Percentiles rank a stretch among this genome's conserved stretches.
Conservation (phyloP, 2,329 filamentous ascomycete genomes). For the Nemania serpens region DNA sequence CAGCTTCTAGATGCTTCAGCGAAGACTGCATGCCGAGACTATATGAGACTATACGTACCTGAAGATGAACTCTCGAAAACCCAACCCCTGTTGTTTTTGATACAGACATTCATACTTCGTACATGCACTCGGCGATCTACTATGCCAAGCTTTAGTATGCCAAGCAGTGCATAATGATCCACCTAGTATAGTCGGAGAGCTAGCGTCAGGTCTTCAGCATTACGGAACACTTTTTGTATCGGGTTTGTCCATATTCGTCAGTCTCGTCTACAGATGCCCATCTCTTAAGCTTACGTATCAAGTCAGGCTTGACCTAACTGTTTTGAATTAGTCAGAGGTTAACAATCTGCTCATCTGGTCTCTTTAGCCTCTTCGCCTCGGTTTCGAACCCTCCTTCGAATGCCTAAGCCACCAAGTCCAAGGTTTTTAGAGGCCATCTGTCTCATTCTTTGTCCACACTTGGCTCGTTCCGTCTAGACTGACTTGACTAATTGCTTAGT, state of each 20-base stretch:
- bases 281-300: constrained; percentile 2
- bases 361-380: background rate
- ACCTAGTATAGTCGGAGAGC: constrained; percentile 7
- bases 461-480: background rate
- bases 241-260: constrained; percentile 36
- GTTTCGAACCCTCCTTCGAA: constrained; percentile 18
- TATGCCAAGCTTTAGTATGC: background rate
- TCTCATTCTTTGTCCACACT: too few relatives aligned
- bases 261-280: constrained; percentile 25
- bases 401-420: constrained; percentile 7
- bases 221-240: constrained; percentile 44
- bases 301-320: constrained; percentile 8
- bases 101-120: background rate
- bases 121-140: constrained; percentile 1
- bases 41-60: background rate
- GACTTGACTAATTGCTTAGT: background rate
- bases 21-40: constrained; percentile 5
- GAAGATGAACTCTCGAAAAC: background rate
- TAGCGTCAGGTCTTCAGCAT: constrained; percentile 28
- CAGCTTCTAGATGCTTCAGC: constrained; percentile 8
- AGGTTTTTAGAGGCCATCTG: constrained; percentile 5
- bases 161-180: constrained; percentile 19
- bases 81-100: constrained; percentile 4
- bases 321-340: constrained; percentile 16
- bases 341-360: background rate